Evolutionary conservation across 1,284 basidiomycete genomes (phyloP).

Genomic region (Boletus sp.): DNA sequence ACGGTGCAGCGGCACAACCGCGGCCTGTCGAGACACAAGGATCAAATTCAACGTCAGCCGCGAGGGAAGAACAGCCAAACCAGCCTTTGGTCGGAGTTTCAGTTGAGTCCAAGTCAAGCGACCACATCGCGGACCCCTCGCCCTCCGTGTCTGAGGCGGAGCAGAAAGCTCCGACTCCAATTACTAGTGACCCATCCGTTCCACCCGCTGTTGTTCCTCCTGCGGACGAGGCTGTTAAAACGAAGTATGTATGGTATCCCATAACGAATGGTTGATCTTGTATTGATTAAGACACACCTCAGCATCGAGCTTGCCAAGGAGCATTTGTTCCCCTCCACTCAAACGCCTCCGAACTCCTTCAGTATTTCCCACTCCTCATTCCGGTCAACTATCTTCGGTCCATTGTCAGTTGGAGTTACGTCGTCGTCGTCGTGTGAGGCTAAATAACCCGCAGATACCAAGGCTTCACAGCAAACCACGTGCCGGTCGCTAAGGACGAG

Average conservation of each 20-base stretch:
- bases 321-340: slow-evolving; percentile 41
- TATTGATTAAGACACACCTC: slow-evolving; percentile 4
- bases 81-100: slow-evolving; percentile 1
- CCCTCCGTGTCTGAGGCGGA: background rate
- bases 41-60: background rate
- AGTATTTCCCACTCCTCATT: slow-evolving; percentile 22
- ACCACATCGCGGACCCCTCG: slow-evolving; percentile 1
- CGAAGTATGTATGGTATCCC: slow-evolving; percentile 20
- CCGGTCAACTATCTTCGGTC: slow-evolving; percentile 52
- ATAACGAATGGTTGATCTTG: background rate
- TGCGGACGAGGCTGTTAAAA: slow-evolving; percentile 22
- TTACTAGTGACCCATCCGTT: background rate
- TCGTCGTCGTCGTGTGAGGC: background rate
- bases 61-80: slow-evolving; percentile 1
- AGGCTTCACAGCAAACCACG: slow-evolving; percentile 12
- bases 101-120: slow-evolving; percentile 4
- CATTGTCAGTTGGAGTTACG: slow-evolving; percentile 40
- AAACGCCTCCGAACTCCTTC: slow-evolving; percentile 21
- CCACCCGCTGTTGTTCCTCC: background rate
- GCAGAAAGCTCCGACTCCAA: slow-evolving; percentile 2
- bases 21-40: background rate
- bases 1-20: slow-evolving; percentile 32
- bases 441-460: slow-evolving; percentile 29
- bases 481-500: slow-evolving; percentile 14
- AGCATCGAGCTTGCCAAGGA: slow-evolving; percentile 43